Evolutionary conservation across 257 asterid species (phyloP), one percentile per base, ranked within the genome.

Genomic region (Verbascum thapsus): DNA sequence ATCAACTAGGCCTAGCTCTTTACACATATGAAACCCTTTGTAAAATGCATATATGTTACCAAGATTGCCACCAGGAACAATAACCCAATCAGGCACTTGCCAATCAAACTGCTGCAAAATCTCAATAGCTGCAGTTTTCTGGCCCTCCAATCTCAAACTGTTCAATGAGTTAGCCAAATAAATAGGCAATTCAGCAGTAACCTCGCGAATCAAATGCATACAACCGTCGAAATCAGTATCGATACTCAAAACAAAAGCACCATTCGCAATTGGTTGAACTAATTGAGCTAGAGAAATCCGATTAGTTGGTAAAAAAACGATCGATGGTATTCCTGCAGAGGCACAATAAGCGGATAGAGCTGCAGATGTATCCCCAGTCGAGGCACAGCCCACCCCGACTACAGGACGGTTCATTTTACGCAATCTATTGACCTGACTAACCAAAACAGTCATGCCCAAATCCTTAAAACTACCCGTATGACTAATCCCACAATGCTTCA

Each of bases 151-250:
- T 63, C 97, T 66, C 76, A 89, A 73, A 43, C 97, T 89, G 54
- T 89, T 89, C 69, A 89, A 67, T 0, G 95, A 86, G 73, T 89
- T 89, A 1, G 97, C 97, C 64, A 89, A 66, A 38, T 89, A 89
- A 4, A 89, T 89, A 4, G 97, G 97, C 32, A 89, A 73, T 65
- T 89, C 97, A 0, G 97, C 62, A 0, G 97, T 89, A 10, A 89
- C 88, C 61, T 89, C 91, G 6, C 97, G 82, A 35, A 89, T 89
- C 75, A 89, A 57, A 79, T 89, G 89, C 97, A 89, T 89, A 74
- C 97, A 89, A 3, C 97, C 97, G 57, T 89, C 97, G 20, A 89
- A 89, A 86, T 89, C 97, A 0, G 95, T 84, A 32, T 86, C 97
- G 0, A 89, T 76, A 30, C 97, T 89, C 73, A 89, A 49, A 17